phyloP scores from a whole-genome alignment of 1,139 yeast genomes.

The Zygosaccharomyces pseudobailii region DNA sequence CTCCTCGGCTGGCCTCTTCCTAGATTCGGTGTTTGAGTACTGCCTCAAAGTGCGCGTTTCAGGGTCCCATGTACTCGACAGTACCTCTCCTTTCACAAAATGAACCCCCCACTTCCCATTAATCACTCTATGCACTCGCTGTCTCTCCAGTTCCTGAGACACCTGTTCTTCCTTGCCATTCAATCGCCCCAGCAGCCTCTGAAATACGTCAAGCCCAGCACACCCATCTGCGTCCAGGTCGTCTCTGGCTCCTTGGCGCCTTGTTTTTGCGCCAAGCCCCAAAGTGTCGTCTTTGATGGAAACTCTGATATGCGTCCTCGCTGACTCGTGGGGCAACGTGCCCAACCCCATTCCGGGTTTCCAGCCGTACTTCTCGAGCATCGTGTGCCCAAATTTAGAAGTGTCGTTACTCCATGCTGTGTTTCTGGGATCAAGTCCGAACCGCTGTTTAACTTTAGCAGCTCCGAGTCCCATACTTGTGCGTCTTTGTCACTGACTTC shows the following conservation, averaged over 20 bases:
- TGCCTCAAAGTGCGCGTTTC: conserved; percentile 42
- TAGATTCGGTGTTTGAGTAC: conserved; percentile 23
- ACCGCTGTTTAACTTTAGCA: conserved; percentile 71
- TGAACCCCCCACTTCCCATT: conserved; percentile 83
- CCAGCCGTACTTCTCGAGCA: conserved; percentile 84
- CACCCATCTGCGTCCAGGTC: conserved; percentile 76
- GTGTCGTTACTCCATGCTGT: conserved; percentile 92
- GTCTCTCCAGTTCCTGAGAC: conserved; percentile 55
- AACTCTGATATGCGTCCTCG: conserved; percentile 78
- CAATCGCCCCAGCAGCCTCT: conserved; percentile 78
- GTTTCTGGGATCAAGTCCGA: conserved; percentile 90
- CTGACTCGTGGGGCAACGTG: conserved; percentile 51
- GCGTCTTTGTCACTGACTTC: not conserved
- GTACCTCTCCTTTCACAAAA: conserved; percentile 78
- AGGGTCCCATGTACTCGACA: conserved; percentile 82
- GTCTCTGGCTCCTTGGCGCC: conserved; percentile 51
- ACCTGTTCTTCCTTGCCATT: conserved; percentile 69
- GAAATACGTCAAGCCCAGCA: conserved; percentile 90
- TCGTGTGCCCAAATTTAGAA: conserved; percentile 80
- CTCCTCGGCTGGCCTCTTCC: conserved; percentile 15
- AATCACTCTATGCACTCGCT: conserved; percentile 60
- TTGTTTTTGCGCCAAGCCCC: conserved; percentile 81
- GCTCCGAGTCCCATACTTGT: conserved; percentile 84
- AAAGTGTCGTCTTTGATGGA: conserved; percentile 71
- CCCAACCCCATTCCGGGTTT: conserved; percentile 88